These are phyloP conservation scores for Centrapalus pauciflorus DNA, from an alignment of 129 eudicot genomes.

Conservation along the genomic window DNA sequence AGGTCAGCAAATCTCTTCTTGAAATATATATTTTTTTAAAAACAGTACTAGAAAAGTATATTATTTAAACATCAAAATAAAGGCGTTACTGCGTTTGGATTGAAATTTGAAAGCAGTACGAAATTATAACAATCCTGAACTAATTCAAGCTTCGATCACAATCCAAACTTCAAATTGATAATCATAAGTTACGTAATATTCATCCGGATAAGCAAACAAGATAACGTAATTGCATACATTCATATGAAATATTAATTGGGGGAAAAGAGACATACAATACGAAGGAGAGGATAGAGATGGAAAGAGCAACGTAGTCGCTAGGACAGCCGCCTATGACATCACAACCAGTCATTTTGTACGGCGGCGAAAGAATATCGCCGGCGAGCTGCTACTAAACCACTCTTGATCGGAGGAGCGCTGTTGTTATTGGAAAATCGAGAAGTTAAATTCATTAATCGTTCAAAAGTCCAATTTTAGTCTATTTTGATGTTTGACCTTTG, in stretches of 20 bases:
- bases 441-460: neutral
- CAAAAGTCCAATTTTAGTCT: conserved; percentile 2
- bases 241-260: conserved; percentile 3
- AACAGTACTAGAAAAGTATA: neutral
- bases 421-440: neutral
- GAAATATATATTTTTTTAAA: neutral
- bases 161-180: neutral
- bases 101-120: neutral
- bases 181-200: neutral
- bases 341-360: conserved; percentile 43
- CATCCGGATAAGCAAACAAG: neutral
- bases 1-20: neutral
- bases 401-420: conserved; percentile 4
- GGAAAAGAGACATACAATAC: conserved; percentile 37
- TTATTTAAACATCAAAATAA: neutral
- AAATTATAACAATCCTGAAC: neutral
- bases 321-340: conserved; percentile 73
- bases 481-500: neutral
- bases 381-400: conserved; percentile 1
- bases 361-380: conserved; percentile 16
- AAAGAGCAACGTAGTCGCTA: conserved; percentile 72
- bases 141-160: conserved; percentile 7
- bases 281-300: conserved; percentile 46
- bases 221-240: conserved; percentile 3
- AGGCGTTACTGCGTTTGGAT: conserved; percentile 4